Percentiles rank a stretch among this genome's conserved stretches.
Evolutionary conservation across 768 basidiomycete species (phyloP).

Genomic region (Mycena galopus): DNA sequence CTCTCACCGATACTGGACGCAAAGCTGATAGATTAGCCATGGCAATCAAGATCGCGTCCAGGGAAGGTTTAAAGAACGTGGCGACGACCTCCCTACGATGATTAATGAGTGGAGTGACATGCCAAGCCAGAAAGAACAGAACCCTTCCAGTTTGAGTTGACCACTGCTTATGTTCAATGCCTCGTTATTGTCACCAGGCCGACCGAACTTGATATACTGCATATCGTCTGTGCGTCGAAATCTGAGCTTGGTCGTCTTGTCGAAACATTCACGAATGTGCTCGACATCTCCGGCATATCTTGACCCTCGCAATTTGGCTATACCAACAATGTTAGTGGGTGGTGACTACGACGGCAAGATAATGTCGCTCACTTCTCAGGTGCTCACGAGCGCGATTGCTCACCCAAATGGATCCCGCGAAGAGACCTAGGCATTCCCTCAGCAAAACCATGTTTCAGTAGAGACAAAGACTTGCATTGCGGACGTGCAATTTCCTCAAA

Average conservation of each 20-base stretch:
- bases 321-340: background rate
- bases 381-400: conserved; percentile 56
- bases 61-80: conserved; percentile 53
- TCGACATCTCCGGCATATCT: conserved; percentile 56
- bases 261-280: conserved; percentile 58
- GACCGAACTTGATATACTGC: conserved; percentile 63
- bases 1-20: conserved; percentile 48
- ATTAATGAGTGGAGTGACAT: too few species aligned
- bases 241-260: conserved; percentile 60
- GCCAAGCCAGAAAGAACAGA: background rate
- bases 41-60: conserved; percentile 51
- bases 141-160: conserved; percentile 59
- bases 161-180: conserved; percentile 58
- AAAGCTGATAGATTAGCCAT: conserved; percentile 46
- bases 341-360: background rate
- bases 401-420: conserved; percentile 66
- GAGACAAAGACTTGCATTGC: conserved; percentile 49
- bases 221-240: conserved; percentile 56
- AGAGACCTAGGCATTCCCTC: conserved; percentile 49
- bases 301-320: conserved; percentile 56
- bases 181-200: conserved; percentile 55
- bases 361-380: conserved; percentile 50
- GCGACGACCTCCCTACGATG: conserved; percentile 49
- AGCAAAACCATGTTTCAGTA: too few species aligned
- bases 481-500: conserved; percentile 65